Evolutionary conservation across 345 rosid species (phyloP), one percentile per base, ranked within the genome.

Genomic region (Eucalyptus paniculata): DNA sequence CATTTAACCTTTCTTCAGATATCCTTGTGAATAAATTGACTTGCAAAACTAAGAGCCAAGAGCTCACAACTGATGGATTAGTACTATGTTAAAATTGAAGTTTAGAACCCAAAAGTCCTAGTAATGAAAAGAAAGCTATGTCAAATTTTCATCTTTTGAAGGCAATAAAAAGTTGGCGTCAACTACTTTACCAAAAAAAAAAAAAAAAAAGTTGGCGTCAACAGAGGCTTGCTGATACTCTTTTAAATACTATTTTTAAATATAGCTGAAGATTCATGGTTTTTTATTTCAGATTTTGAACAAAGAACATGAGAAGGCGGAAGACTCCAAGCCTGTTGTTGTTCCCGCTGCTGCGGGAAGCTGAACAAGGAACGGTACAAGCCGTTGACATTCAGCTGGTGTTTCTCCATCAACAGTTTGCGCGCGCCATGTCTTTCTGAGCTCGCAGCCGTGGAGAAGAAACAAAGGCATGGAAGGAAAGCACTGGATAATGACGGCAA

Each of bases 251-350:
- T 45, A 86, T 30, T 45, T 45, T 86, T 16, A 32, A 32, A 23
- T 53, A 53, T 51, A 50, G 88, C 1, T 53, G 65, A 60, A 58
- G 14, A 24, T 65, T 87, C 67, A 34, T 12, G 85, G 88, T 50
- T 42, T 32, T 49, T 4, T 5, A 60, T 92, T 90, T 89, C 94
- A 97, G 99, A 93, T 97, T 91, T 90, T 95, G 87, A 97, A 97
- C 95, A 97, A 96, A 92, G 99, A 97, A 90, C 99, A 97, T 53
- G 98, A 97, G 87, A 97, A 96, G 88, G 95, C 96, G 1, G 99
- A 96, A 91, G 99, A 97, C 91, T 92, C 94, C 5, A 96, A 97
- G 92, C 94, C 98, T 10, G 93, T 95, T 91, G 88, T 95, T 53
- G 93, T 95, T 86, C 96, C 96, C 0, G 91, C 94, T 86, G 91